Base-by-base conservation (phyloP, 2,329 filamentous ascomycete species). In the Sordariomycetes sp. region DNA sequence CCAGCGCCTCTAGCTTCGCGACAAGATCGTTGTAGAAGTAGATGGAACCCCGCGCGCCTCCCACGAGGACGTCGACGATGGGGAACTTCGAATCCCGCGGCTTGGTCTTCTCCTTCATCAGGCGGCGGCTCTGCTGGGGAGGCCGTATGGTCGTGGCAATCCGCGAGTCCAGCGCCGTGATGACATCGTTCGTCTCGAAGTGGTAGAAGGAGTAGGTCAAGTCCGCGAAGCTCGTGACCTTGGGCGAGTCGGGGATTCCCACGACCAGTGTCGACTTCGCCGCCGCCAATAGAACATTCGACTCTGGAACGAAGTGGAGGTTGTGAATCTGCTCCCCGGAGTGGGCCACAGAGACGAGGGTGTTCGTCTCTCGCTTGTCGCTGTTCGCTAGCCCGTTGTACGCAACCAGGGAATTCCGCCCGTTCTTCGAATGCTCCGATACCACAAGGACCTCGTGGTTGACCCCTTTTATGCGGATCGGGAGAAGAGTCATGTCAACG, bases 11-110 rank as follows among this genome's bases (percentile, higher is more conserved):
- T 42, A 88, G 73, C 60, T 80, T 80, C 58, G 73, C 68, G 10
- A 92, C 66, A 17, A 90, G 73, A 69, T 95, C 87, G 60, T 86
- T 82, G 68, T 95, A 96, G n/a, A 91, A 72, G 64, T 89, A 82
- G 51, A 97, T 87, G 25, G 81, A 79, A 62, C 94, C 94, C 55
- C 84, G 80, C 5, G 81, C 79, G 61, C 89, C 85, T 56, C 94
- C 94, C 57, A 95, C 72, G 3, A 85, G 85, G 28, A 99, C 69
- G 65, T 95, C 86, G n/a, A 94, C 68, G 10, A 80, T 70, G 3
- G 62, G 64, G 12, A 51, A 45, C 15, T 45, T 60, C 61, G 63
- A 60, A 63, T 53, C 35, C 53, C 50, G 39, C 20, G 25, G n/a
- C 42, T 56, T 57, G 32, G 32, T 15, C 48, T 53, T 52, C 39